Evolutionary conservation across 768 basidiomycete genomes (phyloP), one percentile per base, ranked within the genome.

Genomic region (Scleroderma bovista): DNA sequence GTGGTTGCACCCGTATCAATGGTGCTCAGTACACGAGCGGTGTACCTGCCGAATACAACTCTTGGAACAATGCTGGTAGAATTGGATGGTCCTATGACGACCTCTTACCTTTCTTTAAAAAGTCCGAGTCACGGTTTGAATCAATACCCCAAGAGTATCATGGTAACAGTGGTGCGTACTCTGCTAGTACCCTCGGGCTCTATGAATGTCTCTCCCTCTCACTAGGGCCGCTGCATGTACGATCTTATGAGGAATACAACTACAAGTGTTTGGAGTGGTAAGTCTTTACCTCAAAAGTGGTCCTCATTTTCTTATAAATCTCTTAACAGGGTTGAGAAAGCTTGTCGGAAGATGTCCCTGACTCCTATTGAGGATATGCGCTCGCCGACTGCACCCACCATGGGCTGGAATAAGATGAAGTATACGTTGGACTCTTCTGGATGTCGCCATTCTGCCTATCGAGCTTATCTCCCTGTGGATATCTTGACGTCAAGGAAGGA

Each of bases 1-100:
- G 78, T 23, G 78, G 78, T 1, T 69, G 67, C 11, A 69, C 73
- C 37, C 69, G 72, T 11, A 67, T 77, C 56, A 79, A 80, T 59
- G 72, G 69, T 26, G 61, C 73, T 57, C 48, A 63, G 24, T 70
- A 67, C 47, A 59, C 60, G 0, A 53, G 68, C 17, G 65, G 64
- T 1, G 51, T 58, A 4, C 60, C 67, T 9, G 64, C 51, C 1
- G 65, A 70, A 47, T 71, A 63, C 47, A 60, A 69, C 43, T 47
- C 47, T 17, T 71, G 70, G 64, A 57, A 38, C 19, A 54, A 56
- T 13, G 50, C 47, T 26, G 70, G 69, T 2, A 44, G 61, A 22
- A 47, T 59, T 33, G 69, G 69, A 1, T 74, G 72, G 70, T 55
- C 58, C 4, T 74, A 66, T 52, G 54, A 64, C 9, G 66, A 67